Conservation (phyloP, 306 rosid genomes). For the Fragaria nilgerrensis region DNA sequence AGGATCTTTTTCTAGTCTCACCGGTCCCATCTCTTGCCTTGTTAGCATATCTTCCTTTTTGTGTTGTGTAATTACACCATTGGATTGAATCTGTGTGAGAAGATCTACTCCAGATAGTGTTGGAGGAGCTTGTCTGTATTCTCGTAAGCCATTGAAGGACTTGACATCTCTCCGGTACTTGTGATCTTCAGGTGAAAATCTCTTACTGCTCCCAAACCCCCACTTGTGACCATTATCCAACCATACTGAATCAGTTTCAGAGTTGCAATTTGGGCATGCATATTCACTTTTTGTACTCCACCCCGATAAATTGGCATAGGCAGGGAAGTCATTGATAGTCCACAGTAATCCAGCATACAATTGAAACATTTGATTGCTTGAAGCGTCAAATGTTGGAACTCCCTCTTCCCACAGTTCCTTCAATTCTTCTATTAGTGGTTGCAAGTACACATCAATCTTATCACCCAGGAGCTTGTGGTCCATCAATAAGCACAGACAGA, state of each 20-base stretch:
- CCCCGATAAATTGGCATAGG: background rate
- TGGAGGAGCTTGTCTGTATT: background rate
- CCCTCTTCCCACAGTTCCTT: background rate
- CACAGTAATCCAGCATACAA: background rate
- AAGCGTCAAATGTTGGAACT: background rate
- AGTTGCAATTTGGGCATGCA: background rate
- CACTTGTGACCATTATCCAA: background rate
- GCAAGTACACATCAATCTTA: background rate
- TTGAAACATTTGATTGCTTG: background rate
- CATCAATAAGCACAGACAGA: too few species aligned
- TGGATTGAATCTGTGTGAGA: background rate
- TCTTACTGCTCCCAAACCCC: background rate
- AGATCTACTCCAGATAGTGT: background rate
- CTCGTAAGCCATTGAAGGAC: background rate
- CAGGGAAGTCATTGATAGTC: background rate
- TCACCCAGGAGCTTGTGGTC: too few species aligned
- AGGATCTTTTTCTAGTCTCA: too few species aligned
- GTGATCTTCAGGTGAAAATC: background rate
- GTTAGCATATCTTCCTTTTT: background rate
- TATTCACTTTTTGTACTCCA: background rate
- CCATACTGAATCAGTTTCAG: background rate
- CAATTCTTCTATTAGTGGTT: background rate
- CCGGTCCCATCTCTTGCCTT: too few species aligned
- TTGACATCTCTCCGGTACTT: background rate
- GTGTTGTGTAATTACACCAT: background rate